Percentiles rank a stretch among this genome's conserved stretches.
These are phyloP conservation scores for Kluyveromyces siamensis DNA, from an alignment of 805 yeast genomes.

Conservation along the genomic window DNA sequence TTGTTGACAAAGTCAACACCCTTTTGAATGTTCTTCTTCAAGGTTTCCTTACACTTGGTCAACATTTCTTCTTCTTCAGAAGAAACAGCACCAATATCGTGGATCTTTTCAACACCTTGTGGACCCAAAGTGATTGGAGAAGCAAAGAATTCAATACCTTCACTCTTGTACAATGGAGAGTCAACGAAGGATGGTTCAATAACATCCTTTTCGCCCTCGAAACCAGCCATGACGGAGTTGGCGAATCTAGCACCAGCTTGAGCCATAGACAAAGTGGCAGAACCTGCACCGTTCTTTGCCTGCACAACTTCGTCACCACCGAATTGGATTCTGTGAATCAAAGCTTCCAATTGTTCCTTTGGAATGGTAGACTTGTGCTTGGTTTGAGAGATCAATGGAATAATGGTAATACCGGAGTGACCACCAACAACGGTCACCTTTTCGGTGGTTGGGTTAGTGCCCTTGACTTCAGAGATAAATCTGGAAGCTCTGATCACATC, in stretches of 20 bases:
- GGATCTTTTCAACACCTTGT: constrained; percentile 78
- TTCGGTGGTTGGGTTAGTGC: constrained; percentile 67
- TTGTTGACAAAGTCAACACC: constrained; percentile 78
- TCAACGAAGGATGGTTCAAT: constrained; percentile 67
- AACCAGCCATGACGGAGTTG: constrained; percentile 54
- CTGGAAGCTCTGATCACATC: constrained; percentile 86
- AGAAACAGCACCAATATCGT: constrained; percentile 64
- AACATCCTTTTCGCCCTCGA: constrained; percentile 54
- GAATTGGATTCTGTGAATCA: constrained; percentile 84
- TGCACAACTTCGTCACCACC: constrained; percentile 95
- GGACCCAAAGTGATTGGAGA: constrained; percentile 90
- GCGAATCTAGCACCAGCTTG: constrained; percentile 80
- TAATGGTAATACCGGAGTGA: constrained; percentile 94
- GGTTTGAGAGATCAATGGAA: constrained; percentile 84
- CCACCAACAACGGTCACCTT: constrained; percentile 89
- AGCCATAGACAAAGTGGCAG: constrained; percentile 90
- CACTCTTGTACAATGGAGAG: constrained; percentile 70
- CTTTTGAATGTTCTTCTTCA: constrained; percentile 85
- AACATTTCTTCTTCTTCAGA: constrained; percentile 80
- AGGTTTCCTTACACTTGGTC: constrained; percentile 76
- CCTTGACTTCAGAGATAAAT: constrained; percentile 48
- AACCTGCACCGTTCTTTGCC: constrained; percentile 91
- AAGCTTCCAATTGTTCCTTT: constrained; percentile 54
- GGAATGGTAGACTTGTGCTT: constrained; percentile 51
- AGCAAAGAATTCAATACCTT: constrained; percentile 96